These are phyloP conservation scores for Fusarium drepaniforme DNA, from an alignment of 2,329 filamentous ascomycete genomes.

Conservation along the genomic window DNA sequence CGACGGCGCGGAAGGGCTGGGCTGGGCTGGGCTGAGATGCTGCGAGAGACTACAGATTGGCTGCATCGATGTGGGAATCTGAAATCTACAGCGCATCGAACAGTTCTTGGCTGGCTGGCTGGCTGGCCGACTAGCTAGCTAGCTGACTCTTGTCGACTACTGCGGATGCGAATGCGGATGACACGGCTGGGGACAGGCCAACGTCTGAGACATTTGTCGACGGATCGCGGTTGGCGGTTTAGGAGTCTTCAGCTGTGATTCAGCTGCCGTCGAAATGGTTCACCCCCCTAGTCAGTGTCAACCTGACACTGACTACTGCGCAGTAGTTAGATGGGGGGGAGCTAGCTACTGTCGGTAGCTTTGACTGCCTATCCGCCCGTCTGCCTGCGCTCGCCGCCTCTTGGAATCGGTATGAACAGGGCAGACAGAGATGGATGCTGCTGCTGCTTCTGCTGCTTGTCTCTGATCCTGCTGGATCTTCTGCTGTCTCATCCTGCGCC, in stretches of 20 bases:
- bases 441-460: background rate
- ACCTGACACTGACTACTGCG: background rate
- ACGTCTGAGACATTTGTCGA: background rate
- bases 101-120: background rate
- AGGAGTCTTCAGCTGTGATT: background rate
- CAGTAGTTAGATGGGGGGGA: background rate
- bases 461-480: background rate
- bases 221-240: background rate
- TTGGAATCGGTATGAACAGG: background rate
- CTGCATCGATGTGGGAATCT: background rate
- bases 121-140: too few species aligned
- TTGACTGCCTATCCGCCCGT: background rate
- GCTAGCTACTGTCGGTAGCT: background rate
- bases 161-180: background rate
- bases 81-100: constrained; percentile 4
- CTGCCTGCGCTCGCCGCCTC: background rate
- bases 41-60: background rate
- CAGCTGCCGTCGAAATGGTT: background rate
- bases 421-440: background rate
- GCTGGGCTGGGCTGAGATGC: background rate
- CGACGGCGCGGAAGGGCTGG: background rate
- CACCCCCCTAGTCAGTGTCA: background rate
- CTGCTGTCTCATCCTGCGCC: background rate
- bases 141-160: background rate
- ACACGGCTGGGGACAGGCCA: background rate